Percentiles rank a stretch among this genome's conserved stretches.
Conservation (phyloP, 768 basidiomycete genomes). For the Rhodotorula taiwanensis region DNA sequence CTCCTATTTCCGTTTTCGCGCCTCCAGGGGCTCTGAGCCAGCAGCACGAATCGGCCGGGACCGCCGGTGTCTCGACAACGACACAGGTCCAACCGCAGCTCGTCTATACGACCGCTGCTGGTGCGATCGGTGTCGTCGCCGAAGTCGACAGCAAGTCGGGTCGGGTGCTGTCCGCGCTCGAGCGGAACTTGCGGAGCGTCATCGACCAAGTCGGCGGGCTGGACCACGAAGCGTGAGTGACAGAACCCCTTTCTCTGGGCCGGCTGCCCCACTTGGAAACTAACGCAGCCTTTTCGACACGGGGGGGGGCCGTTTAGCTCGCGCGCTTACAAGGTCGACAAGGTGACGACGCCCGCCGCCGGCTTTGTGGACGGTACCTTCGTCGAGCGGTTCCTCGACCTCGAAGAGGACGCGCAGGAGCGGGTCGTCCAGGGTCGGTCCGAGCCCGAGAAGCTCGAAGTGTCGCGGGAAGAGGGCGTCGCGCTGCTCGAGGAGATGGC, state of each 20-base stretch:
- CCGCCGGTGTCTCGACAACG: slow-evolving; percentile 40
- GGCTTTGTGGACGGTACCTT: slow-evolving; percentile 89
- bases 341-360: slow-evolving; percentile 52
- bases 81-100: slow-evolving; percentile 54
- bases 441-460: slow-evolving; percentile 55
- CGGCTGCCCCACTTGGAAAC: no score
- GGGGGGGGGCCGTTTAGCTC: no score
- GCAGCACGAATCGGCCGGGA: slow-evolving; percentile 41
- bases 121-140: slow-evolving; percentile 66
- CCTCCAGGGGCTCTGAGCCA: slow-evolving; percentile 55
- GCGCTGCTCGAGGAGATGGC: slow-evolving; percentile 50
- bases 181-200: slow-evolving; percentile 64
- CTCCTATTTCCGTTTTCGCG: no score
- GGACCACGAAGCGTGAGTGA: slow-evolving; percentile 57
- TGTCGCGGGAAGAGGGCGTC: slow-evolving; percentile 49
- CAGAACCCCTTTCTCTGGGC: background rate
- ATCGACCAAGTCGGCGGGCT: slow-evolving; percentile 54
- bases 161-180: slow-evolving; percentile 59
- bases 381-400: slow-evolving; percentile 59
- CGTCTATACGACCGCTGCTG: slow-evolving; percentile 69
- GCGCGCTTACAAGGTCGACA: slow-evolving; percentile 52
- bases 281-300: no score
- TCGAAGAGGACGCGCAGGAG: slow-evolving; percentile 48
- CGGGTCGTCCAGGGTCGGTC: slow-evolving; percentile 56
- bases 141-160: slow-evolving; percentile 55